Percentiles rank a stretch among this genome's conserved stretches.
These are phyloP conservation scores for Pythium aquatile DNA, from an alignment of 352 stramenopile genomes.

Conservation along the genomic window DNA sequence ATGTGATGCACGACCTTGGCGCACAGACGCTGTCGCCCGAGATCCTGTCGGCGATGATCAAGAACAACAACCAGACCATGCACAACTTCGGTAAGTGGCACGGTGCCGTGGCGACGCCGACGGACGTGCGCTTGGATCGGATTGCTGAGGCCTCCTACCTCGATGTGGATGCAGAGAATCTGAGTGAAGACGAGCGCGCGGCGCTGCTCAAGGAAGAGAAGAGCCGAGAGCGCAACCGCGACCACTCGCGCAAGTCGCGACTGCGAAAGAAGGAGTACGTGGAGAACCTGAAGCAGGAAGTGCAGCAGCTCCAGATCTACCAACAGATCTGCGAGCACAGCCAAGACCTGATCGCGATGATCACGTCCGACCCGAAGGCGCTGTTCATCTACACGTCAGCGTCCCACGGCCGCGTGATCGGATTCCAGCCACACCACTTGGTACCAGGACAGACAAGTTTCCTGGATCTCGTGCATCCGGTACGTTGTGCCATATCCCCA, in stretches of 20 bases:
- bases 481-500: conserved; percentile 28
- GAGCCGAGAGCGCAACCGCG: conserved; percentile 90
- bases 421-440: conserved; percentile 76
- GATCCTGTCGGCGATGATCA: conserved; percentile 80
- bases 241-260: conserved; percentile 94
- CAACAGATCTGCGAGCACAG: conserved; percentile 85
- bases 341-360: conserved; percentile 75
- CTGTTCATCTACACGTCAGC: conserved; percentile 71
- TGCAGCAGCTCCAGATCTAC: conserved; percentile 82
- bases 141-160: conserved; percentile 11
- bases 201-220: conserved; percentile 84
- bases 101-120: neutral
- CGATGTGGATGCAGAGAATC: conserved; percentile 44
- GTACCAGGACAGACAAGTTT: conserved; percentile 75
- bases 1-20: conserved; percentile 41
- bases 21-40: conserved; percentile 81
- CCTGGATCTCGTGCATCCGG: conserved; percentile 80
- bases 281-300: conserved; percentile 90
- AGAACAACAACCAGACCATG: conserved; percentile 63
- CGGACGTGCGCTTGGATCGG: conserved; percentile 11
- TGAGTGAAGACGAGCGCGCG: conserved; percentile 79
- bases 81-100: conserved; percentile 44
- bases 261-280: conserved; percentile 95
- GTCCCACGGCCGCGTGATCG: conserved; percentile 68
- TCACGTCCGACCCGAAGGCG: conserved; percentile 54